Percentiles rank a stretch among this genome's conserved stretches.
Evolutionary conservation across 1,139 yeast genomes (phyloP).

Genomic region (Meyerozyma carpophila): DNA sequence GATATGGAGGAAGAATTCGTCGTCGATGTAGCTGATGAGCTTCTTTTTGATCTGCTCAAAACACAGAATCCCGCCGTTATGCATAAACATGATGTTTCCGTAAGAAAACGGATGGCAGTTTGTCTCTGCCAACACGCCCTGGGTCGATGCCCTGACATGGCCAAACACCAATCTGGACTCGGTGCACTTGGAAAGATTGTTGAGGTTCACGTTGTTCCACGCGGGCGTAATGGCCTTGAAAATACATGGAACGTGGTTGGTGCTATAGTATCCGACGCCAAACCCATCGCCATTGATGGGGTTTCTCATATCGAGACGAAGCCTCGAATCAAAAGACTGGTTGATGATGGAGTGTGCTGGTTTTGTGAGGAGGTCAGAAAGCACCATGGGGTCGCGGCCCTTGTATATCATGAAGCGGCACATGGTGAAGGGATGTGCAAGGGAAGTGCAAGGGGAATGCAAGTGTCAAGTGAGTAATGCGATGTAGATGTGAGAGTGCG

Average conservation of each 20-base stretch:
- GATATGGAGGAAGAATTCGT: constrained; percentile 69
- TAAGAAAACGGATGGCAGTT: constrained; percentile 93
- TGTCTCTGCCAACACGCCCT: constrained; percentile 89
- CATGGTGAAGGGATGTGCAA: constrained; percentile 24
- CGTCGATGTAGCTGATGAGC: constrained; percentile 67
- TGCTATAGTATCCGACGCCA: constrained; percentile 89
- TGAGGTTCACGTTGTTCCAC: constrained; percentile 91
- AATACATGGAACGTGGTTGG: constrained; percentile 54
- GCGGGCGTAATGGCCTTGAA: constrained; percentile 96
- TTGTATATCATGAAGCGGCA: constrained; percentile 48
- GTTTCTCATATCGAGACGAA: constrained; percentile 78
- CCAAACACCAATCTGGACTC: constrained; percentile 82
- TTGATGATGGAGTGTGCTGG: constrained; percentile 97
- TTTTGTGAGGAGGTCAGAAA: constrained; percentile 81
- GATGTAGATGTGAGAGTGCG: background rate
- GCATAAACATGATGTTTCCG: constrained; percentile 92
- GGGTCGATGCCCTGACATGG: constrained; percentile 93
- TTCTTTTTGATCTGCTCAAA: constrained; percentile 69
- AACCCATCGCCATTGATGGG: constrained; percentile 98
- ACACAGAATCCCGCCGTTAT: constrained; percentile 84
- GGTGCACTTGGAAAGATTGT: constrained; percentile 81
- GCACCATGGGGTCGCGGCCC: constrained; percentile 68
- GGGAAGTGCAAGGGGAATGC: background rate
- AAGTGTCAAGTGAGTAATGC: too few relatives aligned
- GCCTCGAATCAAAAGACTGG: constrained; percentile 87